Base-by-base conservation (phyloP, 352 stramenopile genomes). In the Pythium vanterpoolii region DNA sequence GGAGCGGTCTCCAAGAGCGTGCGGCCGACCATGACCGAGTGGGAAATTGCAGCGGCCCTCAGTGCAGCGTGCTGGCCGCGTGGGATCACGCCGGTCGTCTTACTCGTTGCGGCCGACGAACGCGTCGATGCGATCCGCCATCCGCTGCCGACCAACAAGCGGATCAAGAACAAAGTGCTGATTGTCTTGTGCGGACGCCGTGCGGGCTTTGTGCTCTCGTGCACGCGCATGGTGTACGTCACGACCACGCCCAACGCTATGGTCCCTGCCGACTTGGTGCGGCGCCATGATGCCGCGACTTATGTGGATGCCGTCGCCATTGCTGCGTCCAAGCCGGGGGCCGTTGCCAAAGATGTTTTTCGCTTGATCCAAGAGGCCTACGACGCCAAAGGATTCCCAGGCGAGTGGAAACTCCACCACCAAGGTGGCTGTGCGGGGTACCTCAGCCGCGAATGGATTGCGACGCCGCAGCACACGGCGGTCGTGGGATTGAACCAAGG, bases 391-490 rank as follows among this genome's bases (percentile, higher is more conserved):
- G 81, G 81, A 0, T 90, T 83, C 59, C 46, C 69, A 3, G 74
- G 66, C 27, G 78, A 90, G 53, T 90, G 77, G 76, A 83, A 77
- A 51, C 62, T 77, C 27, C 78, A 89, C 49, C 81, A 90, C 49
- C 78, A 90, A 28, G 81, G 81, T 27, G 81, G 81, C 34, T 77
- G 71, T 18, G 71, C 81, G 7, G 81, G 76, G 4, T 90, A 89
- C 66, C 74, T 79, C 47, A 88, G 81, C 48, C 81, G 81, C 30
- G 81, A 90, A 55, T 90, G 81, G 81, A 79, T 87, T 36, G 81
- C 78, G 16, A 87, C 75, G 40, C 76, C 78, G 13, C 51, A 55
- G 9, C 55, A 34, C 28, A 68, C 71, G 23, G 55, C 66, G 5
- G 63, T 79, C 8, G 77, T 78, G 1, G 66, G 60, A 2, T 56